A percentile compares a stretch with the other conserved stretches of the same genome.
These are phyloP conservation scores for Neopestalotiopsis rosae DNA, from an alignment of 2,329 filamentous ascomycete genomes.

Conservation along the genomic window DNA sequence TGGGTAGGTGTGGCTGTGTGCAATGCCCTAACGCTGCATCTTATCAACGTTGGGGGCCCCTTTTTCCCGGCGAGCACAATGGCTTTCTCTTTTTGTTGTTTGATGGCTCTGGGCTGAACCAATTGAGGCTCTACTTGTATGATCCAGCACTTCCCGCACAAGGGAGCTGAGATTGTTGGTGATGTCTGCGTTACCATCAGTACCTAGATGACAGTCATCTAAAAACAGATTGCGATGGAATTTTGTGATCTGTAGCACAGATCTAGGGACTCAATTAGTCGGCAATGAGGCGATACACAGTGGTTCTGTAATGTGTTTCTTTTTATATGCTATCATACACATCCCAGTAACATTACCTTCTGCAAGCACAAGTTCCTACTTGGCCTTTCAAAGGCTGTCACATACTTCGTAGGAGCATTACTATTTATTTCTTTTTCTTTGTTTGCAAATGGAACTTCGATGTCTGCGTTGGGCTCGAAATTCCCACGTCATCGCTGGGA, in stretches of 20 bases:
- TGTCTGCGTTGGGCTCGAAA: no score
- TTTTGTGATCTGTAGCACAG: slow-evolving; percentile 1
- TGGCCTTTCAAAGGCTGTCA: no score
- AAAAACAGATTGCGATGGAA: slow-evolving; percentile 3
- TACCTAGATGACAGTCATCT: slow-evolving; percentile 8
- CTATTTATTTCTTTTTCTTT: no score
- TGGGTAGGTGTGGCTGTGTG: slow-evolving; percentile 10
- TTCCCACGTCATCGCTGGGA: no score
- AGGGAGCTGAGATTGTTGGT: slow-evolving; percentile 12
- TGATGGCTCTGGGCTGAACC: slow-evolving; percentile 3
- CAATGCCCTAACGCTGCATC: slow-evolving; percentile 13
- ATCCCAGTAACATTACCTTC: no score
- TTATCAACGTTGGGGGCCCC: slow-evolving; percentile 1
- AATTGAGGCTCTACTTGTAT: not conserved
- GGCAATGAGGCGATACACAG: slow-evolving; percentile 9
- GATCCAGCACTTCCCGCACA: no score
- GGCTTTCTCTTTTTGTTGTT: slow-evolving; percentile 11
- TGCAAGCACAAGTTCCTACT: no score
- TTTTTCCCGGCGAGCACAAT: slow-evolving; percentile 9
- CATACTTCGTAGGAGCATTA: no score
- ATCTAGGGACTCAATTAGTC: slow-evolving; percentile 7
- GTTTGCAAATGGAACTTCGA: no score
- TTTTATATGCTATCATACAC: slow-evolving; percentile 1
- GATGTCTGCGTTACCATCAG: slow-evolving; percentile 1
- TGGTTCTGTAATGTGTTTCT: not conserved